Conservation (phyloP, 805 yeast species). For the Saccharomycopsis synnaedendra region DNA sequence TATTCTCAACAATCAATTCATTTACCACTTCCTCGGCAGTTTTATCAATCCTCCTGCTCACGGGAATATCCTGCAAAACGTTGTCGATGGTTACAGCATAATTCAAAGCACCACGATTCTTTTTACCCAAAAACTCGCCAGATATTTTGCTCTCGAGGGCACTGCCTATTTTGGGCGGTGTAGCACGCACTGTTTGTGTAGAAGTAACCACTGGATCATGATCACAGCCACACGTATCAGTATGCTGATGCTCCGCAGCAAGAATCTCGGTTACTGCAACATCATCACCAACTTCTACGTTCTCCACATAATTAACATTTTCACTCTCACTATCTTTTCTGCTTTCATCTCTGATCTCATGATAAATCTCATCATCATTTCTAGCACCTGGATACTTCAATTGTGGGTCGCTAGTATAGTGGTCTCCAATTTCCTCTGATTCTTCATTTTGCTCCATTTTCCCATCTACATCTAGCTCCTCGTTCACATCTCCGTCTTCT, state of each 20-base stretch:
- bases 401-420: neutral
- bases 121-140: neutral
- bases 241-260: neutral
- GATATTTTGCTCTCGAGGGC: neutral
- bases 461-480: neutral
- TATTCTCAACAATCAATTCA: no score
- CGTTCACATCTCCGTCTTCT: neutral
- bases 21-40: neutral
- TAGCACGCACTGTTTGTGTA: neutral
- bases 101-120: neutral
- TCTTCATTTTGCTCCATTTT: slow-evolving; percentile 1
- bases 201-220: neutral
- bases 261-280: neutral
- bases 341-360: slow-evolving; percentile 7
- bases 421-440: neutral
- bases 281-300: slow-evolving; percentile 7
- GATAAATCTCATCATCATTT: neutral
- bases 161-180: neutral
- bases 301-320: slow-evolving; percentile 15
- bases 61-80: neutral
- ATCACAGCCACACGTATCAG: neutral
- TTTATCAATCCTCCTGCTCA: neutral
- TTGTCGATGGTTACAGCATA: neutral
- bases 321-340: slow-evolving; percentile 16
- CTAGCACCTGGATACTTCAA: neutral